A percentile compares a stretch with the other conserved stretches of the same genome.
phyloP scores from a whole-genome alignment of 2,329 filamentous ascomycete genomes.

The Penicillium sp. region DNA sequence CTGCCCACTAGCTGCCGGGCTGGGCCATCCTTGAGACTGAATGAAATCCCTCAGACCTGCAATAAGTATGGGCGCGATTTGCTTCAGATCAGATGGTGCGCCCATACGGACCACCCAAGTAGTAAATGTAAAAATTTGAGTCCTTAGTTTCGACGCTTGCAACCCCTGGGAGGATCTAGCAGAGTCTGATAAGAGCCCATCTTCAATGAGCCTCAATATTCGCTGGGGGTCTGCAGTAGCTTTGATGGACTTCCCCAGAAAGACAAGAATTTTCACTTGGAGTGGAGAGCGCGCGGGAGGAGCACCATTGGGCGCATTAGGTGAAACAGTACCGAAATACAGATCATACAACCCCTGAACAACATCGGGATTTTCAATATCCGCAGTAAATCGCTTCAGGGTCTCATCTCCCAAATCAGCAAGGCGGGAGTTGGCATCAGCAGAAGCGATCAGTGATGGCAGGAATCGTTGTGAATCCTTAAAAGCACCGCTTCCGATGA shows the following conservation, averaged over 20 bases:
- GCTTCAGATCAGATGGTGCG: conserved; percentile 57
- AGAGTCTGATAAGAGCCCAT: conserved; percentile 55
- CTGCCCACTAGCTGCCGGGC: conserved; percentile 51
- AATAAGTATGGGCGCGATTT: conserved; percentile 68
- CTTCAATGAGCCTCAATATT: conserved; percentile 67
- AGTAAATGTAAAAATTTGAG: conserved; percentile 79
- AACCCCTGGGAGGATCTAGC: conserved; percentile 56
- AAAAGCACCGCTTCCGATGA: conserved; percentile 84
- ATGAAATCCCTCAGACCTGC: conserved; percentile 70
- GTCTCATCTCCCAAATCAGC: conserved; percentile 85
- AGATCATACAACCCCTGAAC: conserved; percentile 67
- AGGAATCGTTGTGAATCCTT: conserved; percentile 78
- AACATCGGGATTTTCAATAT: conserved; percentile 65
- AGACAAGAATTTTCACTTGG: conserved; percentile 70
- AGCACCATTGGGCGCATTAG: conserved; percentile 35
- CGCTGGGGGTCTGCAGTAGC: conserved; percentile 68
- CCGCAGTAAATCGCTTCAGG: conserved; percentile 69
- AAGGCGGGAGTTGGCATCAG: conserved; percentile 76
- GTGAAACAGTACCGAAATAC: conserved; percentile 61
- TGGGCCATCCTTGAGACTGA: conserved; percentile 78
- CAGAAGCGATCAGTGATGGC: conserved; percentile 77
- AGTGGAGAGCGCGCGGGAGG: conserved; percentile 63
- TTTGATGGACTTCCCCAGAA: conserved; percentile 72
- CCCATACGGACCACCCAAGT: conserved; percentile 81
- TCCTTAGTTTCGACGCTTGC: conserved; percentile 75